phyloP scores from a whole-genome alignment of 1,284 basidiomycete species.

The Fereydounia khargensis region DNA sequence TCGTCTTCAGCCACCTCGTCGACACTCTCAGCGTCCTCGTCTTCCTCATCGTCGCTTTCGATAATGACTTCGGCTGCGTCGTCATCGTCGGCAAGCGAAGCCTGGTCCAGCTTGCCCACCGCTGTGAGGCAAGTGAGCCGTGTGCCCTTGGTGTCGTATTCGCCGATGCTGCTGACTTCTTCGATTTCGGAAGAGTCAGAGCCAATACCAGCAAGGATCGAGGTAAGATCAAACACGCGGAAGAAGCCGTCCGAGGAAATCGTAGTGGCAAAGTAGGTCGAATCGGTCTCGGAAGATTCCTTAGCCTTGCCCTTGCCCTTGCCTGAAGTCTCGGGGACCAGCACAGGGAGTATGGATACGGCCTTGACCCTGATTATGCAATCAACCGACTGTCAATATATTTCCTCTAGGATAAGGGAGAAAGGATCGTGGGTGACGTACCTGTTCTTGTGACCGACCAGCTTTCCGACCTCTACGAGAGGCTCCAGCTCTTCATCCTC shows the following conservation, averaged over 20 bases:
- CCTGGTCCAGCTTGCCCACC: conserved; percentile 21
- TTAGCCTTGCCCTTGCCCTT: conserved; percentile 8
- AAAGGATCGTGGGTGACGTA: conserved; percentile 12
- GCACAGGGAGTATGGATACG: conserved; percentile 22
- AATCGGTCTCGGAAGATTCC: background rate
- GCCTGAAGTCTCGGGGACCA: conserved; percentile 1
- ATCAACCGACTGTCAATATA: too few species aligned
- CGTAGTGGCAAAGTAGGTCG: conserved; percentile 31
- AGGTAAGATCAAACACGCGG: conserved; percentile 44
- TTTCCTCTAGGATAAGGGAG: too few species aligned
- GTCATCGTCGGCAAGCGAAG: conserved; percentile 5
- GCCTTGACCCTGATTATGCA: conserved; percentile 23
- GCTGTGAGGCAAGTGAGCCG: conserved; percentile 50
- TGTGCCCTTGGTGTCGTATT: conserved; percentile 47
- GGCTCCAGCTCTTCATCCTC: conserved; percentile 16
- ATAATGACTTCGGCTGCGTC: conserved; percentile 21
- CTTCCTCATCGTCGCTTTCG: conserved; percentile 17
- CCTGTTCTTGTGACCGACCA: conserved; percentile 52
- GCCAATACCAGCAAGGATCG: conserved; percentile 13
- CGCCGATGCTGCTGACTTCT: conserved; percentile 24
- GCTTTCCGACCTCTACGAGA: conserved; percentile 36
- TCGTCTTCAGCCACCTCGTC: conserved; percentile 34
- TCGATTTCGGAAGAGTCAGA: too few species aligned
- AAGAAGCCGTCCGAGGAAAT: conserved; percentile 55
- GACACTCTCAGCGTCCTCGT: conserved; percentile 9